phyloP scores from a whole-genome alignment of 225 moss, liverwort and hornwort species.

The Climacium dendroides region DNA sequence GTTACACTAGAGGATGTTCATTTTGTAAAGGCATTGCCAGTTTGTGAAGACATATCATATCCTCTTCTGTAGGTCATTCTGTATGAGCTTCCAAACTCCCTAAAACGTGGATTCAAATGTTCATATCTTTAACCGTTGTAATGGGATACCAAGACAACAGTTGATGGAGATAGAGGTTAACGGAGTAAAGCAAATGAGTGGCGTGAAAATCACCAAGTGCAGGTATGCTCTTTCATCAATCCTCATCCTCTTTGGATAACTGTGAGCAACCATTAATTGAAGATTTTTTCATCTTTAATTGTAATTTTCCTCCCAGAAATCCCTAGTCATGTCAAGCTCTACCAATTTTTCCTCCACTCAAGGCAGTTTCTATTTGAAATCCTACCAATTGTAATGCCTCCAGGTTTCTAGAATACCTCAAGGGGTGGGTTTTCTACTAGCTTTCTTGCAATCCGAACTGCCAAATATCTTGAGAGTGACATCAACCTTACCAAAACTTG shows the following conservation, averaged over 20 bases:
- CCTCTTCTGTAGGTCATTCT: background rate
- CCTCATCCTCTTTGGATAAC: background rate
- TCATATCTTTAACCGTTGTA: background rate
- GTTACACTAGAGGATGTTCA: background rate
- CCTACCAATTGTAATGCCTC: background rate
- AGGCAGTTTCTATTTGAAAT: background rate
- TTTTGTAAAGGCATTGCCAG: background rate
- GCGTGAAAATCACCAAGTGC: constrained; percentile 92
- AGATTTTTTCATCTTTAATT: background rate
- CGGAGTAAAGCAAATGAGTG: constrained; percentile 81
- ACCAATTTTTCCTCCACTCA: no score
- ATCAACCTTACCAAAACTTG: background rate
- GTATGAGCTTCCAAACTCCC: background rate
- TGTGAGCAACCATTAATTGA: background rate
- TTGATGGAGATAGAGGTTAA: constrained; percentile 75
- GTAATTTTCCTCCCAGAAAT: background rate
- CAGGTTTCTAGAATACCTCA: no score
- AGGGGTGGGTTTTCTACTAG: background rate
- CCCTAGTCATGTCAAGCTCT: background rate
- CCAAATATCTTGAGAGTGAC: background rate
- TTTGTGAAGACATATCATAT: background rate
- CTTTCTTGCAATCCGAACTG: background rate
- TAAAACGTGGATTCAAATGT: background rate
- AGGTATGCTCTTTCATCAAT: constrained; percentile 21
- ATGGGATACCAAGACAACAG: constrained; percentile 19